Conservation (phyloP, 2,329 filamentous ascomycete genomes). For the Colletotrichum kahawae region DNA sequence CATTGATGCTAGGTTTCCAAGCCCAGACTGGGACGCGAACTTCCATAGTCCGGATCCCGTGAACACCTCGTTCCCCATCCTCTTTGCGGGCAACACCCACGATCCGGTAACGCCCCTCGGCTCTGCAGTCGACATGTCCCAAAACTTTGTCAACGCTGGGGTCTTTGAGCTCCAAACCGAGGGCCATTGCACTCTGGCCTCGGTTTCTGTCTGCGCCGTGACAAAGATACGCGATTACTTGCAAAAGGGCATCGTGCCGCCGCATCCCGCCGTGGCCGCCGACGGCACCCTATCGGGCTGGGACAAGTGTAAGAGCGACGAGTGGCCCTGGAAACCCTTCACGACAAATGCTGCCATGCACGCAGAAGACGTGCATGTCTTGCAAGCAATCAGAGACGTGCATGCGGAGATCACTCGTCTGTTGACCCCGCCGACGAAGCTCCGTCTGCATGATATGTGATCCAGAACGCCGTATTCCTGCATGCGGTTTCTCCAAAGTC, state of each 20-base stretch:
- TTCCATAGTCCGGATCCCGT: slow-evolving; percentile 23
- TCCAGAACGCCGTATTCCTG: background rate
- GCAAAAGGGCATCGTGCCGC: slow-evolving; percentile 37
- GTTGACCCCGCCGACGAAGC: slow-evolving; percentile 3
- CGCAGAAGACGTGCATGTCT: background rate
- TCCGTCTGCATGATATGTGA: background rate
- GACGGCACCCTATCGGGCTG: slow-evolving; percentile 24
- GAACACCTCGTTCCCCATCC: slow-evolving; percentile 56
- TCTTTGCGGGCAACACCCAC: slow-evolving; percentile 61
- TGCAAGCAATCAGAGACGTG: slow-evolving; percentile 7
- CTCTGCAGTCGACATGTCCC: slow-evolving; percentile 46
- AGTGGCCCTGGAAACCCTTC: slow-evolving; percentile 30
- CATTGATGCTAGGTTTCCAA: slow-evolving; percentile 34
- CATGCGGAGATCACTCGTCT: slow-evolving; percentile 7
- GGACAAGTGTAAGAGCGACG: slow-evolving; percentile 31
- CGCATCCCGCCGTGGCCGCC: slow-evolving; percentile 22
- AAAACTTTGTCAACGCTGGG: slow-evolving; percentile 39
- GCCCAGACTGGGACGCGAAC: slow-evolving; percentile 31
- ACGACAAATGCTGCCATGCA: background rate
- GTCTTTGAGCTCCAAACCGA: slow-evolving; percentile 39
- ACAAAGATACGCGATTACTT: slow-evolving; percentile 38
- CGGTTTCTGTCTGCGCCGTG: slow-evolving; percentile 40
- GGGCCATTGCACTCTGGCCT: slow-evolving; percentile 40
- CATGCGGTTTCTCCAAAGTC: background rate
- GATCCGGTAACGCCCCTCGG: slow-evolving; percentile 64